A percentile compares a stretch with the other conserved stretches of the same genome.
Evolutionary conservation across 768 basidiomycete species (phyloP).

Genomic region (Glaciozyma martinii): DNA sequence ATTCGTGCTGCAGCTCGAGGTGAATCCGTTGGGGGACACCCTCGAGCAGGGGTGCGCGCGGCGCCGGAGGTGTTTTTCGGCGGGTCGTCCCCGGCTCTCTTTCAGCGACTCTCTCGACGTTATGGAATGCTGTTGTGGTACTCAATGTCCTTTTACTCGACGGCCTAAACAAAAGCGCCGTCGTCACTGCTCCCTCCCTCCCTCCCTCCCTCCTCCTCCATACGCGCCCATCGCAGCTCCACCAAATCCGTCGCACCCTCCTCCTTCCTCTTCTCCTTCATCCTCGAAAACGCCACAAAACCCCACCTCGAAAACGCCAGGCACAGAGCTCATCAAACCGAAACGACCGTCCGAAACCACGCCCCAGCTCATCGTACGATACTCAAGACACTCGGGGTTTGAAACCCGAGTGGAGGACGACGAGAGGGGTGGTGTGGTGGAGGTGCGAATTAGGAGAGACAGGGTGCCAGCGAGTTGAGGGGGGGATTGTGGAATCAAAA

Average conservation of each 20-base stretch:
- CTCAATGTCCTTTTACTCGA: background rate
- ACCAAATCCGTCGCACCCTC: background rate
- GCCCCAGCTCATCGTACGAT: background rate
- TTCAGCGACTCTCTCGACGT: too few species aligned
- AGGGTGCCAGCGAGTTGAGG: background rate
- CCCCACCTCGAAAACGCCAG: background rate
- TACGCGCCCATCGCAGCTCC: too few species aligned
- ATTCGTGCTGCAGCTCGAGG: too few species aligned
- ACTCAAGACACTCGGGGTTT: background rate
- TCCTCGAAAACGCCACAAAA: background rate
- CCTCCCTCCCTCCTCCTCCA: background rate
- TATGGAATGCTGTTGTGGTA: background rate
- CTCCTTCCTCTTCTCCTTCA: background rate
- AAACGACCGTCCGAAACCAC: background rate
- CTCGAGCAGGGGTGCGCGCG: too few species aligned
- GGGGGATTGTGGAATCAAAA: background rate
- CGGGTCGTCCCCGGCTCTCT: too few species aligned
- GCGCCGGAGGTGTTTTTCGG: too few species aligned
- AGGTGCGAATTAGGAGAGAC: background rate
- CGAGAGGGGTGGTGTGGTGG: background rate
- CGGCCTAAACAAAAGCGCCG: background rate
- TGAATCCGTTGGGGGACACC: too few species aligned
- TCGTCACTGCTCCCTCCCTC: background rate
- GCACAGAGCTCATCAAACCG: slow-evolving; percentile 1
- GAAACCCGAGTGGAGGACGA: background rate